Evolutionary conservation across 2,329 filamentous ascomycete genomes (phyloP), one percentile per base, ranked within the genome.

Genomic region (Penicillium brevicompactum): DNA sequence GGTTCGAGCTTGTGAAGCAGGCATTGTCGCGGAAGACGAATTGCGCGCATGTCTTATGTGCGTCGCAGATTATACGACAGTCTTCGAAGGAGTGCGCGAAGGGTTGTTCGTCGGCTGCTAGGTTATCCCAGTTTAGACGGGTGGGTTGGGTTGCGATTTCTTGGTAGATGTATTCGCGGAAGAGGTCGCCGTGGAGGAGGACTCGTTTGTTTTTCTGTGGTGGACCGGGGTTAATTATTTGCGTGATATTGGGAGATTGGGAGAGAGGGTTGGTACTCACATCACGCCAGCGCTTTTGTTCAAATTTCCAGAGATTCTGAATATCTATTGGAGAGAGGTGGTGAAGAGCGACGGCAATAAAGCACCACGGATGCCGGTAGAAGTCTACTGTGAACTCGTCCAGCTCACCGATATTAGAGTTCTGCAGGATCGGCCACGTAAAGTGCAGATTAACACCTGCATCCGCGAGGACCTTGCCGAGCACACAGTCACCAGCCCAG

Each of bases 221-320:
- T 14, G 9, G 7, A 10, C 21, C 1, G n/a, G 6, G 11, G 22
- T 44, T n/a, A 46, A 49, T 34, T 8, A 42, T 46, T 30, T 7
- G 24, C n/a, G 8, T 9, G n/a, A n/a, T n/a, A n/a, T n/a, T n/a
- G 32, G 44, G 8, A 31, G 31, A 46, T 45, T 18, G 3, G 18
- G 0, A 18, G 10, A 18, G 27, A 10, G 38, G 14, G 1, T 2
- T 5, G 53, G 54, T 47, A 72, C 80, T 69, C 80, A 88, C 87
- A 69, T 86, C 84, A 71, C 83, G 81, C 74, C 86, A 87, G 65
- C 85, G 76, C 46, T 68, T 69, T 47, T 74, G 73, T 60, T 83
- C 78, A 31, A 82, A 79, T 7, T 72, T 70, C 67, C 74, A 78
- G 38, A 83, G 70, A 3, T 70, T 66, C 43, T 74, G 67, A 13